Conservation (phyloP, 768 basidiomycete species). For the Kwoniella europaea region DNA sequence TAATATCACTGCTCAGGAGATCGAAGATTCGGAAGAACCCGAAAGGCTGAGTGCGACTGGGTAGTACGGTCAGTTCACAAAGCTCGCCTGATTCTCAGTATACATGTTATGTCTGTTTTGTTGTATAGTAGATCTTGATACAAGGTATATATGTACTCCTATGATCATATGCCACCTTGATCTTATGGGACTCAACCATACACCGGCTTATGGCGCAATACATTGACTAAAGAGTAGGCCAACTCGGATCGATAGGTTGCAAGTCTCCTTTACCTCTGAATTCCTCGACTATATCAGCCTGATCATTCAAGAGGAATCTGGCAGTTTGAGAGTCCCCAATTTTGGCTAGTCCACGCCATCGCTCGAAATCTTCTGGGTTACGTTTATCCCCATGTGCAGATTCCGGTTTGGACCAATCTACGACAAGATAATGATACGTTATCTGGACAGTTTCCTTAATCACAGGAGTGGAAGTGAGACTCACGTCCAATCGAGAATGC, state of each 20-base stretch:
- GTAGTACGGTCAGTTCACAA: neutral
- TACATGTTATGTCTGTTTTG: neutral
- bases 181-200: too few species aligned
- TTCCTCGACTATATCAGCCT: conserved; percentile 10
- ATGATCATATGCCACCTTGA: too few species aligned
- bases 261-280: conserved; percentile 18
- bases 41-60: conserved; percentile 32
- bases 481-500: conserved; percentile 16
- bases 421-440: too few species aligned
- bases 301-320: conserved; percentile 20
- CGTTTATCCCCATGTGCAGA: conserved; percentile 19
- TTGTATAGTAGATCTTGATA: neutral
- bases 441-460: too few species aligned
- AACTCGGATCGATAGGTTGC: conserved; percentile 10
- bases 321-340: conserved; percentile 11
- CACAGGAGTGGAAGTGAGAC: neutral
- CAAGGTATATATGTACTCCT: neutral
- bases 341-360: conserved; percentile 16
- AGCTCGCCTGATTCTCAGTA: neutral
- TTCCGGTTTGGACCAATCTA: conserved; percentile 22
- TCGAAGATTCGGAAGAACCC: conserved; percentile 22
- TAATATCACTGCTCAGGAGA: conserved; percentile 16
- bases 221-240: neutral
- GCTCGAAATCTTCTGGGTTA: conserved; percentile 11
- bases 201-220: too few species aligned